Base-by-base conservation (phyloP, 1,284 basidiomycete genomes). In the Trichosporon sp. region DNA sequence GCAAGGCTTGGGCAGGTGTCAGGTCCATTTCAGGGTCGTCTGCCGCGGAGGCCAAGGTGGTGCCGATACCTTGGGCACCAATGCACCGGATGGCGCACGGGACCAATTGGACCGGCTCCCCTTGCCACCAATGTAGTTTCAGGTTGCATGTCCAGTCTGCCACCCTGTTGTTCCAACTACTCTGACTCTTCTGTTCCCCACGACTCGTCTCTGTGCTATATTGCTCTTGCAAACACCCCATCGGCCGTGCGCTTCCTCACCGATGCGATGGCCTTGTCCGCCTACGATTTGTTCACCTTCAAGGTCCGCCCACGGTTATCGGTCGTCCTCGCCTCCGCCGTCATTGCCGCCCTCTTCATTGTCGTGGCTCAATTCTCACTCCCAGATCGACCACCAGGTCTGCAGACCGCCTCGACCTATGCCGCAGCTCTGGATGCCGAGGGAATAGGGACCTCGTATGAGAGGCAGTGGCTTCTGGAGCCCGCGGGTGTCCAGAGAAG, bases 211-310 rank as follows among this genome's bases (percentile, higher is more conserved):
- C 14, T n/a, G 25, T 27, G 25, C n/a, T 9, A 29, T 27, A 13
- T 54, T 29, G 49, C 49, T 54, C 14, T 21, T 27, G 46, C 49
- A 5, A 54, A 9, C 25, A n/a, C 49, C 8, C 14, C 16, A 11
- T n/a, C 49, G 49, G 27, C 29, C 49, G 49, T 29, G 16, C 49
- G 27, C 25, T 31, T 10, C 27, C 25, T 54, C 49, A 27, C 49
- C 29, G 7, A 29, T 54, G 49, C 49, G 49, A 54, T 54, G 49
- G 31, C 49, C 49, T 54, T 29, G 49, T 54, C 49, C 49, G 49
- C 49, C 49, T 54, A 54, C 49, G 49, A 54, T 29, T 29, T 54
- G 25, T 54, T 54, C 49, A 54, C 49, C 25, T 54, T 27, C 49
- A 54, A 54, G 49, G 49, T 27, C 10, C 49, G 49, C 27, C 49